phyloP scores from a whole-genome alignment of 2,329 filamentous ascomycete species.

The Parafenestella ontariensis region DNA sequence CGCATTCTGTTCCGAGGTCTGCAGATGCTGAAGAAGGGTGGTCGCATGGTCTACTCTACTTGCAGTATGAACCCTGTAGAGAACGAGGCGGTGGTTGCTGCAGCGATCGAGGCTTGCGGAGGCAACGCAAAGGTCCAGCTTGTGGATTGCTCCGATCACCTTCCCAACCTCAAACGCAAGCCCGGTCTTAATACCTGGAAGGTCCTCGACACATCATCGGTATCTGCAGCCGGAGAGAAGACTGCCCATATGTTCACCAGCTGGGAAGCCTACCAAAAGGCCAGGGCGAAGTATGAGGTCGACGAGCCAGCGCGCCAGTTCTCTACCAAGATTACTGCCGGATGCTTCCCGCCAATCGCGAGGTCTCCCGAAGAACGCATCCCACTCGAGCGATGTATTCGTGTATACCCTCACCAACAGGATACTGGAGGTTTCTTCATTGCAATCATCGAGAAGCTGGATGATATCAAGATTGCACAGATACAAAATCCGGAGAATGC shows the following conservation, averaged over 20 bases:
- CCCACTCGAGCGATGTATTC: constrained; percentile 87
- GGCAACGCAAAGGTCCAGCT: constrained; percentile 82
- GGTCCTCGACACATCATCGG: constrained; percentile 67
- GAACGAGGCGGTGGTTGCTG: constrained; percentile 90
- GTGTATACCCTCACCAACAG: constrained; percentile 93
- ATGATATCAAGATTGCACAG: constrained; percentile 61
- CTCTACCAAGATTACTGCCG: constrained; percentile 65
- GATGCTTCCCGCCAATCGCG: constrained; percentile 79
- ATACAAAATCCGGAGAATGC: constrained; percentile 35
- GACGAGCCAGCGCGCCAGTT: constrained; percentile 65
- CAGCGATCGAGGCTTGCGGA: constrained; percentile 88
- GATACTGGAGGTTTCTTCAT: constrained; percentile 99
- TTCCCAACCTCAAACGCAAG: constrained; percentile 77
- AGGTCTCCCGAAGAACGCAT: constrained; percentile 65
- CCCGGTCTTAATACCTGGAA: constrained; percentile 84
- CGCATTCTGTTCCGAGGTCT: constrained; percentile 90
- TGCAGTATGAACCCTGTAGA: constrained; percentile 99
- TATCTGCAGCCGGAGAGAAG: constrained; percentile 66
- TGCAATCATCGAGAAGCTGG: constrained; percentile 88
- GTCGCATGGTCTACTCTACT: constrained; percentile 94
- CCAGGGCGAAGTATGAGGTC: constrained; percentile 65
- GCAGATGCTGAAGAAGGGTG: constrained; percentile 95
- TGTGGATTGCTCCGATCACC: constrained; percentile 78
- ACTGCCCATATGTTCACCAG: constrained; percentile 77
- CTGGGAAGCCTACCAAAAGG: constrained; percentile 81